Evolutionary conservation across 805 yeast genomes (phyloP).

Genomic region (Wickerhamiella azymoides): DNA sequence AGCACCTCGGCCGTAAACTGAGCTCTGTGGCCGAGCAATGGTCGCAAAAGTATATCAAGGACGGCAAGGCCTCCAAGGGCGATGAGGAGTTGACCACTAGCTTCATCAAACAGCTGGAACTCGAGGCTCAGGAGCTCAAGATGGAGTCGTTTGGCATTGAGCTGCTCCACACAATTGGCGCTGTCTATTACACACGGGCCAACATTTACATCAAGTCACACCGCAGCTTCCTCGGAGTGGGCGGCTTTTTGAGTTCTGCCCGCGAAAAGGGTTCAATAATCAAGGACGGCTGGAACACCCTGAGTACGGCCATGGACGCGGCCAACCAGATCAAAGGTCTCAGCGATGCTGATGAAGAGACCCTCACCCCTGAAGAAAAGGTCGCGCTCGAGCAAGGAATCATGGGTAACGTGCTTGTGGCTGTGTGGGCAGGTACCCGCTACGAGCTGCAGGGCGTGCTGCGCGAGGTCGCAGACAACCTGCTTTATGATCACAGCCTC

Average conservation of each 20-base stretch:
- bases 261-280: conserved; percentile 75
- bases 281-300: conserved; percentile 68
- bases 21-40: conserved; percentile 51
- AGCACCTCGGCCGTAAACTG: conserved; percentile 56
- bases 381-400: conserved; percentile 70
- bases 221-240: conserved; percentile 63
- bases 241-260: conserved; percentile 66
- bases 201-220: conserved; percentile 57
- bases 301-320: conserved; percentile 79
- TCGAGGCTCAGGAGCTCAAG: conserved; percentile 83
- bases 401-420: conserved; percentile 80
- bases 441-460: conserved; percentile 71
- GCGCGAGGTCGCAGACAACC: conserved; percentile 68
- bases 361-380: conserved; percentile 42
- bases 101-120: conserved; percentile 49
- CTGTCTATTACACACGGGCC: conserved; percentile 62
- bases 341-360: conserved; percentile 54
- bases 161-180: conserved; percentile 64
- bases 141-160: conserved; percentile 93
- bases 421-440: conserved; percentile 91
- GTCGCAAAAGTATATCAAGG: conserved; percentile 42
- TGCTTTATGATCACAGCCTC: conserved; percentile 56
- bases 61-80: conserved; percentile 43
- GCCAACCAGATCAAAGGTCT: conserved; percentile 65
- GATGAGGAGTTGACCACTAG: conserved; percentile 47